Evolutionary conservation across 2,329 filamentous ascomycete genomes (phyloP), one percentile per base, ranked within the genome.

Genomic region (Colletotrichum sp.): DNA sequence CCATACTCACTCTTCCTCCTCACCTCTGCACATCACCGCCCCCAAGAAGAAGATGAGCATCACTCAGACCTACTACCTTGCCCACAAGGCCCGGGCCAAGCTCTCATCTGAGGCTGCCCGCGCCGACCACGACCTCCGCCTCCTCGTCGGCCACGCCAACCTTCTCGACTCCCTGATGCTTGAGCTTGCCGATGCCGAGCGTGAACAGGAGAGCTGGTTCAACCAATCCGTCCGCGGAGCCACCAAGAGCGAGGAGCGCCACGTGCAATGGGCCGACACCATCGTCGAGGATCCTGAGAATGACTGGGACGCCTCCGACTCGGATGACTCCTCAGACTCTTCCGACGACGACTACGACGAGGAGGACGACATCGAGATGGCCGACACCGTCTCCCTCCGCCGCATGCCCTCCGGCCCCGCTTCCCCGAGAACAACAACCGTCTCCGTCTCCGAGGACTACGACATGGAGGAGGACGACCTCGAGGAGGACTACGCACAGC

Each of bases 51-150:
- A 94, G 88, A 98, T 98, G 97, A 97, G 94, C 85, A 94, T 98
- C 88, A 97, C 96, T 32, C 96, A 98, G 88, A 98, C 96, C 77
- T 99, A 98, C 94, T 98, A 95, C 89, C 94, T 98, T 81, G 97
- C 97, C 84, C 96, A 98, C 90, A 96, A 96, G 87, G 97, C 97
- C 84, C 93, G 97, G 85, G 94, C 93, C 81, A 99, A 99, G 95
- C 96, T 99, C 83, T 96, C 96, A 79, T 92, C 91, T 78, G 96
- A 98, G 89, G 97, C 97, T 88, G 92, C 93, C 86, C 94, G 94
- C 82, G 90, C 95, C 81, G 96, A 98, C 84, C 97, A 98, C 90
- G 93, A 98, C 89, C 94, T 99, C 78, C 93, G 96, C 83, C 92
- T 97, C 61, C 94, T 99, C 76, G 97, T 99, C 81, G 97, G 96